A percentile compares a stretch with the other conserved stretches of the same genome.
Conservation (phyloP, 2,329 filamentous ascomycete species). For the Atkinsonella texensis region DNA sequence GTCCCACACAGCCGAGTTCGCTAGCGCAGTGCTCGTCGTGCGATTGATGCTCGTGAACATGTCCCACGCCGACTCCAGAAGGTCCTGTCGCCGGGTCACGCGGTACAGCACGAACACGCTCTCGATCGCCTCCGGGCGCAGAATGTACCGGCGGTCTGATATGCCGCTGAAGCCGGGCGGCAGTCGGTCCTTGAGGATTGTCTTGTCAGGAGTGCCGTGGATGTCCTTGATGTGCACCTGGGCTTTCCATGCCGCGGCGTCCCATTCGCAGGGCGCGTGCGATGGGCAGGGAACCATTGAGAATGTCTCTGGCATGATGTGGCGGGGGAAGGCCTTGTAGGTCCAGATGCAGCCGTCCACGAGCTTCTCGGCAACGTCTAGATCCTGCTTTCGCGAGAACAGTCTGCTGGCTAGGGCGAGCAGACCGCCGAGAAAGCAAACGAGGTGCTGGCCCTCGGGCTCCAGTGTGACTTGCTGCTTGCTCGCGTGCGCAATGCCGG, state of each 20-base stretch:
- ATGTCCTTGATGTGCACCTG: conserved; percentile 4
- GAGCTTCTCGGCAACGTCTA: conserved; percentile 49
- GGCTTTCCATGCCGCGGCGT: conserved; percentile 22
- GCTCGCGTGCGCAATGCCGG: conserved; percentile 31
- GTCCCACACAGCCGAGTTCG: conserved; percentile 36
- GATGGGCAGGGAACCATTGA: conserved; percentile 26
- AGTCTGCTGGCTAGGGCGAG: conserved; percentile 53
- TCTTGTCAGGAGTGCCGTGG: conserved; percentile 10
- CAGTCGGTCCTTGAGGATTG: conserved; percentile 18
- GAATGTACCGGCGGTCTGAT: conserved; percentile 37
- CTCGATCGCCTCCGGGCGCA: conserved; percentile 39
- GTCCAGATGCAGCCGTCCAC: conserved; percentile 60
- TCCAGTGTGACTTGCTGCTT: conserved; percentile 21
- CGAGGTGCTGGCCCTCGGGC: conserved; percentile 2
- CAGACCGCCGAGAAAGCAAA: conserved; percentile 56
- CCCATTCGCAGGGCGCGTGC: conserved; percentile 20
- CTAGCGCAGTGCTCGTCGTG: conserved; percentile 33
- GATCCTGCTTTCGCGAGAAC: conserved; percentile 44
- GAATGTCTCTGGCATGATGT: conserved; percentile 46
- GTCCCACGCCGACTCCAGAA: conserved; percentile 34
- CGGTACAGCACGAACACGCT: conserved; percentile 41
- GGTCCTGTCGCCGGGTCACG: conserved; percentile 34
- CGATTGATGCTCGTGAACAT: conserved; percentile 38
- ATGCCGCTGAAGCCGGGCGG: conserved; percentile 51
- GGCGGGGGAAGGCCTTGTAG: conserved; percentile 45